Evolutionary conservation across 352 stramenopile species (phyloP).

Genomic region (Globisporangium radiosum): DNA sequence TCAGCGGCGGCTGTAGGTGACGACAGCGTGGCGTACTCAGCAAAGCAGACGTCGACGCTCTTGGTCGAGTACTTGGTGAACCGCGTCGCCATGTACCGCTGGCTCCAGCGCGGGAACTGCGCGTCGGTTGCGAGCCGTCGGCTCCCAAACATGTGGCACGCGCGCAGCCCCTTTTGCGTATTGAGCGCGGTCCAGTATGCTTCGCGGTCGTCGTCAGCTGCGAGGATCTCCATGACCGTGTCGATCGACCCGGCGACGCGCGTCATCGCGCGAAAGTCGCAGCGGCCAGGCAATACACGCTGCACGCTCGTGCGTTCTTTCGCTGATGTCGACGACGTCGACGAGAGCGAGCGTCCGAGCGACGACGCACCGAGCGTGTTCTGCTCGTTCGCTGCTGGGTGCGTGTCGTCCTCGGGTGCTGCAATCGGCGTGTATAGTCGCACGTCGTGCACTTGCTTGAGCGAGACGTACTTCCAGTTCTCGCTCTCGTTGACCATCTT

Average conservation of each 20-base stretch:
- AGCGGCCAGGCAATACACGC: slow-evolving; percentile 22
- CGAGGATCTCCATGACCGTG: slow-evolving; percentile 45
- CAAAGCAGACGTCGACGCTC: slow-evolving; percentile 53
- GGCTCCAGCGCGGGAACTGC: slow-evolving; percentile 56
- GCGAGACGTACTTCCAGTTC: slow-evolving; percentile 38
- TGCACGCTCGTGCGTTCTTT: slow-evolving; percentile 10
- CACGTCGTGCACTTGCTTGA: slow-evolving; percentile 60
- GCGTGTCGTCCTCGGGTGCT: slow-evolving; percentile 10
- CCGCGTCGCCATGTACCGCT: slow-evolving; percentile 53
- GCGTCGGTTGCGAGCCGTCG: slow-evolving; percentile 19
- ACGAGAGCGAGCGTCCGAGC: slow-evolving; percentile 16
- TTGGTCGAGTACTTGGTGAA: slow-evolving; percentile 51
- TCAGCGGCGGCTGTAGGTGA: slow-evolving; percentile 6
- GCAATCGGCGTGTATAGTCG: slow-evolving; percentile 51
- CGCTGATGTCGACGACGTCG: slow-evolving; percentile 12
- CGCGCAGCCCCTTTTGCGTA: slow-evolving; percentile 52
- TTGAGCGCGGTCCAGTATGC: slow-evolving; percentile 72
- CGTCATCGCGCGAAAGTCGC: slow-evolving; percentile 65
- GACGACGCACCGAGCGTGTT: slow-evolving; percentile 15
- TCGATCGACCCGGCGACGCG: slow-evolving; percentile 53
- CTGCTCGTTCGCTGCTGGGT: slow-evolving; percentile 8
- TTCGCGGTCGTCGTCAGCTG: slow-evolving; percentile 49
- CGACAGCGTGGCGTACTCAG: slow-evolving; percentile 44
- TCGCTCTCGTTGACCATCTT: slow-evolving; percentile 42
- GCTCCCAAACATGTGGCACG: slow-evolving; percentile 35